phyloP scores from a whole-genome alignment of 768 basidiomycete species.

The Rubroboletus pulcherrimus region DNA sequence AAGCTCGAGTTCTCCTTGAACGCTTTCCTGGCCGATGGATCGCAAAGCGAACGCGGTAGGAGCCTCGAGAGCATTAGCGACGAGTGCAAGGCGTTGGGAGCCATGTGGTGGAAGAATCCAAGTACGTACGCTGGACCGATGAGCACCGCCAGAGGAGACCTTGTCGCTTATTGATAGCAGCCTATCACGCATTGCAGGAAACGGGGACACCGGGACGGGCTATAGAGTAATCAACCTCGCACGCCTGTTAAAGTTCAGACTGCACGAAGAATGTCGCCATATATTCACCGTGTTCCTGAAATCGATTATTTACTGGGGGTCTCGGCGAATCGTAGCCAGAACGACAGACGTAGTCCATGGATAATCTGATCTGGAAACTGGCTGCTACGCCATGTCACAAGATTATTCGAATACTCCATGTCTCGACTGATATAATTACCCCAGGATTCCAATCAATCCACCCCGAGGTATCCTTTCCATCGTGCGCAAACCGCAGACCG shows the following conservation, averaged over 20 bases:
- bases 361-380: neutral
- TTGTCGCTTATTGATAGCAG: no score
- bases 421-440: neutral
- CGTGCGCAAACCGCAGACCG: neutral
- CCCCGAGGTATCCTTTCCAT: neutral
- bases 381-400: neutral
- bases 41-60: no score
- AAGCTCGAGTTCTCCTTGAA: no score
- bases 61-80: no score
- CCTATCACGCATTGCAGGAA: conserved; percentile 61
- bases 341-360: neutral
- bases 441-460: neutral
- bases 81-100: no score
- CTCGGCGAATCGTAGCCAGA: neutral
- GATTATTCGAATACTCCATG: no score
- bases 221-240: conserved; percentile 65
- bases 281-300: neutral
- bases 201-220: conserved; percentile 42
- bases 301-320: neutral
- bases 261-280: conserved; percentile 22
- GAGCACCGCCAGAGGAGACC: conserved; percentile 36
- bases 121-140: conserved; percentile 94
- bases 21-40: no score
- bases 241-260: conserved; percentile 57
- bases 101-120: conserved; percentile 53